Evolutionary conservation across 2,329 filamentous ascomycete species (phyloP), one percentile per base, ranked within the genome.

Genomic region (Cercospora sojina): DNA sequence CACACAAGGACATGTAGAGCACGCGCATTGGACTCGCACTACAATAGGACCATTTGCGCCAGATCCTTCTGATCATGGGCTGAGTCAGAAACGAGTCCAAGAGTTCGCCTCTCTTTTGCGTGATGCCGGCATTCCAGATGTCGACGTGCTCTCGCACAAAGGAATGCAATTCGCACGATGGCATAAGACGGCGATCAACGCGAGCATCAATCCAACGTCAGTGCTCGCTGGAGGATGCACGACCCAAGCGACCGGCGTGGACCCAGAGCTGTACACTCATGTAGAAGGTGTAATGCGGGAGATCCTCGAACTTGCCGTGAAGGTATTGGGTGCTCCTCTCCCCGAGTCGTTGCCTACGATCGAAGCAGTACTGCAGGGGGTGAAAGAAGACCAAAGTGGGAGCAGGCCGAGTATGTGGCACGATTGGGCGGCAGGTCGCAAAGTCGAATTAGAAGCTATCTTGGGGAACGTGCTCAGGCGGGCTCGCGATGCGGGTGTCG

Each of bases 151-250:
- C 71, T 83, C 85, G 56, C 87, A 90, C 76, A 79, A 87, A 31
- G 88, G 86, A 66, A 81, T 91, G 57, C 90, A 91, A 77, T 84
- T 87, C 43, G 85, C 91, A 20, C 83, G 90, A 27, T 91, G 90
- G 90, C 89, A 91, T 77, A 92, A 91, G 78, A 86, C 91, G 68
- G 89, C 88, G 72, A 91, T 92, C 81, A 92, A 91, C 77, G 87
- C 89, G 0, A 86, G 87, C 61, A 90, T 91, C 83, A 92, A 91
- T 78, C 88, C 90, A 0, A 88, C 87, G 0, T 87, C 88, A 2
- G 88, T 91, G 12, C 82, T 91, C 0, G 86, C 85, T 1, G 87
- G 87, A 10, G 87, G 88, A 1, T 80, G 83, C 1, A 84, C 86
- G 59, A 91, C 91, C 74, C 84, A 86, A 51, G 84, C 85, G 67